Evolutionary conservation across 73 alveolate species (phyloP).

Genomic region (Breviolum minutum): DNA sequence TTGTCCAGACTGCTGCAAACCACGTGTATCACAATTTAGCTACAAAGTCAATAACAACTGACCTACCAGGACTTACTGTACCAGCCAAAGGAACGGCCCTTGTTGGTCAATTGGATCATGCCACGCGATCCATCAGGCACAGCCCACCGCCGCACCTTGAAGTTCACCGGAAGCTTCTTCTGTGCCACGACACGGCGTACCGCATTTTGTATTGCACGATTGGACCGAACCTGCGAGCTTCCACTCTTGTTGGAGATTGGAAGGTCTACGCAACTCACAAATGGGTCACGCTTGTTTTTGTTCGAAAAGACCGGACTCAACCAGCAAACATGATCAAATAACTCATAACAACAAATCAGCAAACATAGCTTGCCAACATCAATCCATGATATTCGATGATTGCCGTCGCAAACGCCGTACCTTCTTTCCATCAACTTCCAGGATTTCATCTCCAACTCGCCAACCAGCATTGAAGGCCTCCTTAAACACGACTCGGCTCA

Average conservation of each 20-base stretch:
- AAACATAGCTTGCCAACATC: neutral
- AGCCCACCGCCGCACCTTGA: constrained; percentile 86
- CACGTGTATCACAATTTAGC: no score
- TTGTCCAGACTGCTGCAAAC: no score
- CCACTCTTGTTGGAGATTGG: neutral
- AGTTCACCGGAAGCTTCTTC: constrained; percentile 42
- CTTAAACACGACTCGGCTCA: constrained; percentile 69
- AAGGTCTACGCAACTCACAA: no score
- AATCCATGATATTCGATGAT: neutral
- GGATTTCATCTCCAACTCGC: constrained; percentile 78
- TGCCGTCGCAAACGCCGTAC: neutral
- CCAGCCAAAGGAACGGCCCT: constrained; percentile 26
- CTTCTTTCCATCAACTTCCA: constrained; percentile 53
- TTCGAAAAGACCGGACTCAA: no score
- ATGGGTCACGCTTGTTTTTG: no score
- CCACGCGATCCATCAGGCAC: constrained; percentile 67
- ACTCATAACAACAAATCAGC: no score
- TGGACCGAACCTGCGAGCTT: constrained; percentile 45
- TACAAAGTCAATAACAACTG: no score
- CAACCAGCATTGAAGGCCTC: constrained; percentile 86
- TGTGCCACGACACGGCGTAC: constrained; percentile 20
- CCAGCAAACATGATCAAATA: no score
- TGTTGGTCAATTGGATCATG: constrained; percentile 63
- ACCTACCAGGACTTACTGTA: no score
- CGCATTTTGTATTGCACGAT: constrained; percentile 12